These are phyloP conservation scores for Pulveroboletus sp. DNA, from an alignment of 1,284 basidiomycete genomes.

Conservation along the genomic window DNA sequence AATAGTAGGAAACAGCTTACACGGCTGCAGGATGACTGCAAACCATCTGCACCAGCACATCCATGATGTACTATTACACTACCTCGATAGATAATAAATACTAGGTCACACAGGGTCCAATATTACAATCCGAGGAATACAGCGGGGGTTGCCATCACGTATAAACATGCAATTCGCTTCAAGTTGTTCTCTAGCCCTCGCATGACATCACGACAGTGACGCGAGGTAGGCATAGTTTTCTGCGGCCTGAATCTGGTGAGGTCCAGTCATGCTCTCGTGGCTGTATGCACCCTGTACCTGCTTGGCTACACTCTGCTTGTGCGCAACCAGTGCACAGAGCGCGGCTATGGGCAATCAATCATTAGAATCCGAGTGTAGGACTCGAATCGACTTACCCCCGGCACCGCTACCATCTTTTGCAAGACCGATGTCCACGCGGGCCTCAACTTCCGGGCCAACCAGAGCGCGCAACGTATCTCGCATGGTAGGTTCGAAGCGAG, in stretches of 20 bases:
- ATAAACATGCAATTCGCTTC: not conserved
- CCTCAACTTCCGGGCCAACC: slow-evolving; percentile 80
- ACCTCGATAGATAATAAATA: too few species aligned
- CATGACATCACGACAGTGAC: slow-evolving; percentile 25
- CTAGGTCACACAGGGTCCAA: too few species aligned
- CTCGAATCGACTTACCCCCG: slow-evolving; percentile 66
- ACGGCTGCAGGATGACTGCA: too few species aligned
- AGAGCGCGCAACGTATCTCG: slow-evolving; percentile 73
- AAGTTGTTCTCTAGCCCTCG: not conserved
- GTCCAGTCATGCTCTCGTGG: slow-evolving; percentile 3
- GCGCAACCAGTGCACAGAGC: slow-evolving; percentile 60
- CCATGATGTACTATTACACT: too few species aligned
- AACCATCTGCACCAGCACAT: too few species aligned
- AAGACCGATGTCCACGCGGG: slow-evolving; percentile 80
- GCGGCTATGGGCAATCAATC: slow-evolving; percentile 53
- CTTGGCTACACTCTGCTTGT: slow-evolving; percentile 27
- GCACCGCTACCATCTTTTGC: slow-evolving; percentile 98
- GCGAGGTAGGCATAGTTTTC: slow-evolving; percentile 15
- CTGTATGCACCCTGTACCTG: slow-evolving; percentile 4
- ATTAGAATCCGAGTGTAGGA: slow-evolving; percentile 1
- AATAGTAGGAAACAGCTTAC: too few species aligned
- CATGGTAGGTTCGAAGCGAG: slow-evolving; percentile 77
- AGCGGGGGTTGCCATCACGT: too few species aligned
- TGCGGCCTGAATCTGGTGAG: slow-evolving; percentile 17
- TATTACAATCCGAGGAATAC: too few species aligned